Base-by-base conservation (phyloP, 805 yeast species). In the Zygosaccharomyces kombuchaensis region DNA sequence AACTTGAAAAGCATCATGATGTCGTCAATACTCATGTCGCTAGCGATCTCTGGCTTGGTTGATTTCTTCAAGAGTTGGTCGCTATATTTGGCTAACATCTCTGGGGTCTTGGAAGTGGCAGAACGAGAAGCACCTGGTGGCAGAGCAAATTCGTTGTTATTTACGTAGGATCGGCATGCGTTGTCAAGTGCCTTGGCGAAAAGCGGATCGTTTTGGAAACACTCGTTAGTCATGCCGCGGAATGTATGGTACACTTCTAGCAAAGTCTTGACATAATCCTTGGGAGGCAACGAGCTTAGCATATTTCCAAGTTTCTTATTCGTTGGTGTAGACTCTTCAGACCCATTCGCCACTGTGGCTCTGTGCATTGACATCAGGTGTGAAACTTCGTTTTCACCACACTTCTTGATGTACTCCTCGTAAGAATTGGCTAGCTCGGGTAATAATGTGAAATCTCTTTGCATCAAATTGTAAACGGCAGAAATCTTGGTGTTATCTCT, bases 101-200 rank as follows among this genome's bases (percentile, higher is more conserved):
- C 98, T 0, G 98, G 96, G 0, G 98, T 89, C 59, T 77, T 82
- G n/a, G 96, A 85, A 2, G 71, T 62, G 0, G 78, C 65, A 8
- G 71, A 69, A 54, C 77, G 76, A 12, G 80, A 71, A 3, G 64
- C 52, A 3, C 66, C 67, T 2, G 74, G 73, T 19, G 85, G 81
- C 7, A 81, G 76, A 23, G 97, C 96, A 63, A 89, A 82, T 13
- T 79, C 72, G 59, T 95, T 93, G 45, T 72, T 74, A 67, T 93
- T 93, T 58, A 95, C 87, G 57, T 84, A 90, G 30, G 77, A 73
- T 48, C 85, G 81, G 56, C 96, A 91, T 1, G 97, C 97, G 54
- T 78, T 80, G 62, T 93, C 98, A 54, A 93, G 75, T 0, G 96
- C 87, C 61, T 84, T 86, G 45, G 85, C 85, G 71, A 93, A 86